A percentile compares a stretch with the other conserved stretches of the same genome.
phyloP scores from a whole-genome alignment of 2,329 filamentous ascomycete genomes.

The Botrytis tulipae region DNA sequence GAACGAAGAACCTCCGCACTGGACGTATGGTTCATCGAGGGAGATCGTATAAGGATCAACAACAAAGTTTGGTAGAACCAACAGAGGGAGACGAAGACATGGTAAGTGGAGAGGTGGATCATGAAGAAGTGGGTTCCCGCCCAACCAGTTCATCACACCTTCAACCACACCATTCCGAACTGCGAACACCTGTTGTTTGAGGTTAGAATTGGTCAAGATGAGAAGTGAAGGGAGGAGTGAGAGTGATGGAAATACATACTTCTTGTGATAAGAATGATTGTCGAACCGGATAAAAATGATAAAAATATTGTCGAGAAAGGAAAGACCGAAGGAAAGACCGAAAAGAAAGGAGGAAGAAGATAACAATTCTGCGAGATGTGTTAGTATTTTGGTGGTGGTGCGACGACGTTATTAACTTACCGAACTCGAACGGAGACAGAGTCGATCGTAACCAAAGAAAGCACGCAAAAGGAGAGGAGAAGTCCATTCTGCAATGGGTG shows the following conservation, averaged over 20 bases:
- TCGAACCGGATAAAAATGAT: neutral
- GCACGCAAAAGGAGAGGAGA: neutral
- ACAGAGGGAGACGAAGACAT: neutral
- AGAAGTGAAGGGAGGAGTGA: neutral
- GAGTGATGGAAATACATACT: neutral
- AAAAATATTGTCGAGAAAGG: neutral
- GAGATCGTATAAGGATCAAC: neutral
- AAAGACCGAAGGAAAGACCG: neutral
- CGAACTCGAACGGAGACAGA: neutral
- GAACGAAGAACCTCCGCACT: neutral
- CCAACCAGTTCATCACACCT: neutral
- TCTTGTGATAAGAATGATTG: neutral
- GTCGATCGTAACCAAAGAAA: neutral
- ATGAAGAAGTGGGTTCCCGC: neutral
- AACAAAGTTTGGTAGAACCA: neutral
- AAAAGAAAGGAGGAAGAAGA: neutral
- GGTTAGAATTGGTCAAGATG: neutral
- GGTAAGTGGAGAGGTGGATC: constrained; percentile 3
- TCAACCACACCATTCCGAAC: neutral
- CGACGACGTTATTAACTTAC: neutral
- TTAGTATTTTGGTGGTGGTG: neutral
- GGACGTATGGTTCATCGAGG: constrained; percentile 5
- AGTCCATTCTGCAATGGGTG: neutral
- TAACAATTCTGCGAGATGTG: neutral
- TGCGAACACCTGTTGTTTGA: neutral